Conservation (phyloP, 441 rosid genomes). For the Mallotus japonicus region DNA sequence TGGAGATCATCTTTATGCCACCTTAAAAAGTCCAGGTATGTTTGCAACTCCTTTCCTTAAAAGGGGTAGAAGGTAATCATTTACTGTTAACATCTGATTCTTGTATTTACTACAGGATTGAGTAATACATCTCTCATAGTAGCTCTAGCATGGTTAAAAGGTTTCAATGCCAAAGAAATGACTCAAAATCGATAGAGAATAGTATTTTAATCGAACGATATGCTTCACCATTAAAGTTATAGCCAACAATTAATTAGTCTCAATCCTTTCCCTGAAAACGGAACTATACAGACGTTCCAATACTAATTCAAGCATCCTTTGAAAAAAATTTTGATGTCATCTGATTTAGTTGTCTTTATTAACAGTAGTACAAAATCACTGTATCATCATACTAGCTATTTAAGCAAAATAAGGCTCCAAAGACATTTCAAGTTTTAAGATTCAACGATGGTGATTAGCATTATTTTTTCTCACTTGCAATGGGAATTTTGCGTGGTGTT, state of each 20-base stretch:
- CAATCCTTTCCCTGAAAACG: neutral
- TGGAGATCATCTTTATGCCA: too few species aligned
- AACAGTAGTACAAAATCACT: neutral
- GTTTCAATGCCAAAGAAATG: neutral
- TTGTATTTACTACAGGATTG: neutral
- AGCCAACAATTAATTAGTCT: neutral
- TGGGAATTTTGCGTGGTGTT: neutral
- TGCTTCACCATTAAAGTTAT: neutral
- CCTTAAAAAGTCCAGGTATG: neutral
- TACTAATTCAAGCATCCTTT: neutral
- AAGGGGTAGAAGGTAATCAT: neutral
- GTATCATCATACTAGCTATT: neutral
- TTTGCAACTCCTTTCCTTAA: neutral
- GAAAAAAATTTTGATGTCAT: neutral
- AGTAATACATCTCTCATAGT: neutral
- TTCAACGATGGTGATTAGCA: neutral
- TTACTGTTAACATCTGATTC: too few species aligned
- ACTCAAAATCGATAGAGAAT: neutral
- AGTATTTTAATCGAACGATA: neutral
- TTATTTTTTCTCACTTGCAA: neutral
- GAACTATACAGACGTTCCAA: neutral
- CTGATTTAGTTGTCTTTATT: neutral
- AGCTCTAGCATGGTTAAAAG: neutral
- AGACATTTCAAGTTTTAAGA: slow-evolving; percentile 5
- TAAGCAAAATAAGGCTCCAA: neutral